phyloP scores from a whole-genome alignment of 805 yeast genomes.

The Naumovozyma castellii region DNA sequence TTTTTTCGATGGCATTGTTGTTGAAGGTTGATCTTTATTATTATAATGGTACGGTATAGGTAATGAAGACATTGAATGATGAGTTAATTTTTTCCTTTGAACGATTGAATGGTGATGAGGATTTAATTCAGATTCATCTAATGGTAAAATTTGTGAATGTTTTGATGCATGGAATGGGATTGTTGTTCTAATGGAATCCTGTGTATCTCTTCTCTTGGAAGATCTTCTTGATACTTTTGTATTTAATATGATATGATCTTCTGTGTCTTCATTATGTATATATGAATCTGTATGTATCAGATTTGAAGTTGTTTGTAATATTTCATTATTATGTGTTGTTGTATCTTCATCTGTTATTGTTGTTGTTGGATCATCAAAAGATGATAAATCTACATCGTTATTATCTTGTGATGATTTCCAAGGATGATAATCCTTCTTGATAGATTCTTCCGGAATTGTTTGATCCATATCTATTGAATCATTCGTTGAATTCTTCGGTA shows the following conservation, averaged over 20 bases:
- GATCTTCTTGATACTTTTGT: slow-evolving; percentile 21
- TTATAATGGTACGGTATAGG: slow-evolving; percentile 2
- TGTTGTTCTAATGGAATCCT: slow-evolving; percentile 18
- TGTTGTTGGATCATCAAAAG: too few species aligned
- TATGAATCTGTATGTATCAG: slow-evolving; percentile 28
- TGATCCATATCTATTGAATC: not conserved
- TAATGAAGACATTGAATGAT: slow-evolving; percentile 9
- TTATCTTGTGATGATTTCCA: not conserved
- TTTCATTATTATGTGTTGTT: not conserved
- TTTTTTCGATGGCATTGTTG: slow-evolving; percentile 7
- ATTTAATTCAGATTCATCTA: slow-evolving; percentile 8
- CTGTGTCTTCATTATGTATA: slow-evolving; percentile 26
- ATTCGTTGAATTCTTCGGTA: too few species aligned
- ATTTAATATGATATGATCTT: slow-evolving; percentile 30
- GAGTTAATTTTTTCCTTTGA: not conserved
- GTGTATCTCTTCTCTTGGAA: slow-evolving; percentile 11
- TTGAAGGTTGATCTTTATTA: not conserved
- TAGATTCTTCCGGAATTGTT: not conserved
- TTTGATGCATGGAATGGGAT: slow-evolving; percentile 30
- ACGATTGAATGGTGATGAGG: not conserved
- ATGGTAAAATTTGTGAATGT: slow-evolving; percentile 29
- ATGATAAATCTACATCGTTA: too few species aligned
- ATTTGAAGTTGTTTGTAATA: slow-evolving; percentile 5
- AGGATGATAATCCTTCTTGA: not conserved
- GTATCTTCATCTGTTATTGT: not conserved